Evolutionary conservation across 495 filamentous ascomycete species (phyloP).

Genomic region (Chaetomium fimeti): DNA sequence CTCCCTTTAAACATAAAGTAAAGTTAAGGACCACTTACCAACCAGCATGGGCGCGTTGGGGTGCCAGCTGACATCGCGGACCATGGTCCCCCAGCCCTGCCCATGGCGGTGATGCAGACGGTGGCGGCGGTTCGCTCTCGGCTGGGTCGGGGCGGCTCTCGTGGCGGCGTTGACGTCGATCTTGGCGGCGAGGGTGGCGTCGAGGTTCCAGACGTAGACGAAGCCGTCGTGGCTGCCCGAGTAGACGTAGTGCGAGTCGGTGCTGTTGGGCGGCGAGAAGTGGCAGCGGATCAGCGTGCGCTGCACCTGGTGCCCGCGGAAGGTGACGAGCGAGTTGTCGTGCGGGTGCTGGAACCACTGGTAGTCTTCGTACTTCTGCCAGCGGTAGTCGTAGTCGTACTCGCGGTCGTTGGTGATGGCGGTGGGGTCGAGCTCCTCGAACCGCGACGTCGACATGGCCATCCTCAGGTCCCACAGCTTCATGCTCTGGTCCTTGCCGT

Average conservation of each 20-base stretch:
- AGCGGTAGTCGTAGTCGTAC: constrained; percentile 84
- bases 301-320: constrained; percentile 81
- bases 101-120: constrained; percentile 37
- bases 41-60: constrained; percentile 85
- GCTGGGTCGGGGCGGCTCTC: constrained; percentile 17
- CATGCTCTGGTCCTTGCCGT: constrained; percentile 94
- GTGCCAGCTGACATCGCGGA: constrained; percentile 95
- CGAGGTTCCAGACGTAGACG: constrained; percentile 90
- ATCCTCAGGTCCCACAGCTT: constrained; percentile 93
- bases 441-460: constrained; percentile 70
- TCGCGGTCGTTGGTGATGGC: constrained; percentile 48
- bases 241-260: constrained; percentile 90
- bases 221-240: constrained; percentile 83
- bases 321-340: constrained; percentile 91
- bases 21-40: constrained; percentile 51
- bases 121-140: constrained; percentile 15
- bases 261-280: constrained; percentile 86
- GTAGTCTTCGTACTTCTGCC: constrained; percentile 64
- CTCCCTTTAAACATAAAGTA: neutral
- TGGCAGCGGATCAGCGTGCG: constrained; percentile 92
- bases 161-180: constrained; percentile 77
- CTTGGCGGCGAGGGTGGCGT: constrained; percentile 78
- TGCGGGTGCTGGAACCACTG: constrained; percentile 73
- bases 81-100: constrained; percentile 69
- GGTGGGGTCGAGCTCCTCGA: constrained; percentile 48